Evolutionary conservation across 345 rosid species (phyloP), one percentile per base, ranked within the genome.

Genomic region (Cardamine occulta): DNA sequence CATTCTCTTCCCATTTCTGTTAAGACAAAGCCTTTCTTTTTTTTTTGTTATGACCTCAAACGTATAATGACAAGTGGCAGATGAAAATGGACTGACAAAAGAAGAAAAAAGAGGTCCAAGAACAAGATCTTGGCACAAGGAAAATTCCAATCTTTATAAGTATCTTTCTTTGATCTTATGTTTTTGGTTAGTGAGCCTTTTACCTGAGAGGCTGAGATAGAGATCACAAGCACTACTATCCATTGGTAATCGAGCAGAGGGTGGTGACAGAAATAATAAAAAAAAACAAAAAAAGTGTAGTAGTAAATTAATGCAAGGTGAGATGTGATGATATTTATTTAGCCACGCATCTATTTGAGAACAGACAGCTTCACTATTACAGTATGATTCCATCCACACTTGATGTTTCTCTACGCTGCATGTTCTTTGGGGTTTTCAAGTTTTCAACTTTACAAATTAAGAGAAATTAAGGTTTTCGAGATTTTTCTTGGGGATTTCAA

Each of bases 1-100:
- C 89, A 77, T 32, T 84, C 88, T 64, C 58, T 88, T 40, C 89
- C 93, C 93, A 90, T 90, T 47, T 51, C 14, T 26, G 35, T 24
- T n/a, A 48, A 61, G 60, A 72, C 29, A 48, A 61, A n/a, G 28
- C 35, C 31, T 57, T 10, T 61, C 29, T 28, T 17, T 71, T 66
- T 71, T 66, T 37, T 9, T 10, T 39, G 31, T 12, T 28, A 69
- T 17, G 40, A 28, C 29, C 29, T 42, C 54, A 18, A 28, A 71
- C 66, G 48, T 10, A 48, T 47, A 34, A 60, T 23, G 59, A 61
- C 67, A 60, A 71, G 49, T 71, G 49, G 59, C 18, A 48, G 34
- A n/a, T 35, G 68, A 72, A 72, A 49, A n/a, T 61, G 31, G 29
- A 51, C 68, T 37, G 75, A 61, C 51, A 72, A 49, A 72, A 72